phyloP scores from a whole-genome alignment of 2,329 filamentous ascomycete species.

The Knoxdaviesia capensis region DNA sequence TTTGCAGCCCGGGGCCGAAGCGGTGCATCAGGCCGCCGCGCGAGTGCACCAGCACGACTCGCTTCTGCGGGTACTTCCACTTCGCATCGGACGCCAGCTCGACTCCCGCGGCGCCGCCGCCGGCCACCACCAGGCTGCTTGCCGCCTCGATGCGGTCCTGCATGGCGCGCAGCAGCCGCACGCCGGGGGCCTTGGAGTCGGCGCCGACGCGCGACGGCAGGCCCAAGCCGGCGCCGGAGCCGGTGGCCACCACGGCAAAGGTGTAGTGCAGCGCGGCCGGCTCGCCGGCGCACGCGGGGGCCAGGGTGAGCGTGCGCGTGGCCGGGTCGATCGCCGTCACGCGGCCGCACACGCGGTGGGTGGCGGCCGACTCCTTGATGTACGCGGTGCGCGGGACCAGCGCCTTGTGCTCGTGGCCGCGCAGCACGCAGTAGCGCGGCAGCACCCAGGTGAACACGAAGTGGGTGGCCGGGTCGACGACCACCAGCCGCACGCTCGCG shows the following conservation, averaged over 20 bases:
- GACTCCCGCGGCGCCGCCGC: conserved; percentile 41
- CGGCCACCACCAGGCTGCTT: conserved; percentile 26
- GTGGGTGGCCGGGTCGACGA: conserved; percentile 39
- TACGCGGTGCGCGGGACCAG: conserved; percentile 37
- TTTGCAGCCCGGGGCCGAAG: conserved; percentile 23
- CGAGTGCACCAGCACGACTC: conserved; percentile 37
- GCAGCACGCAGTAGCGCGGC: conserved; percentile 34
- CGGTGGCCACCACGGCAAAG: conserved; percentile 37
- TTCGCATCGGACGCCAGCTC: conserved; percentile 41
- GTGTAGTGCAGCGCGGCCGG: conserved; percentile 25
- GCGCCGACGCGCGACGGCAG: conserved; percentile 27
- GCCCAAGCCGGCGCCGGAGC: conserved; percentile 20
- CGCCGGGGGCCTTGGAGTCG: conserved; percentile 19
- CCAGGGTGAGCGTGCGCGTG: too few species aligned
- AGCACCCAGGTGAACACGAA: conserved; percentile 41
- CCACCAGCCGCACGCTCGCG: conserved; percentile 25
- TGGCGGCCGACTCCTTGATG: conserved; percentile 13
- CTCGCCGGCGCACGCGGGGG: too few species aligned
- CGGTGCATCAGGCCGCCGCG: conserved; percentile 28
- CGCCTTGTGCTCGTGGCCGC: conserved; percentile 32
- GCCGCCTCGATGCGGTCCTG: conserved; percentile 23
- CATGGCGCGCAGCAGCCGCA: conserved; percentile 21
- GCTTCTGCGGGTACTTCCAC: conserved; percentile 31
- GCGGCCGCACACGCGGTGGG: conserved; percentile 19
- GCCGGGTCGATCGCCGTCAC: conserved; percentile 7